Base-by-base conservation (phyloP, 768 basidiomycete genomes). In the Roridomyces roridus region DNA sequence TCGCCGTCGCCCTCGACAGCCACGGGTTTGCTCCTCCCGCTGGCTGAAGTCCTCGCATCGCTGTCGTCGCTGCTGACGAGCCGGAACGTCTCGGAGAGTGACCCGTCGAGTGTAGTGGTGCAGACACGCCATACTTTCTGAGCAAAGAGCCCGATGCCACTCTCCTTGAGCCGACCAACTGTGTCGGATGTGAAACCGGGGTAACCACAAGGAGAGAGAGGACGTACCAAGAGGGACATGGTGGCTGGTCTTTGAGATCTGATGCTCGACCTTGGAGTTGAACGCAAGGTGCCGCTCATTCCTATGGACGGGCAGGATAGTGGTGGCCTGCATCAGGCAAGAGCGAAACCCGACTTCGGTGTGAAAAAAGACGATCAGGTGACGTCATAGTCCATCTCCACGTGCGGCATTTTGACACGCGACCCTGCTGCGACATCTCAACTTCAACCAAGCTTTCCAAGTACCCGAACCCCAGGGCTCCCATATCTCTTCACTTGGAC, bases 41-140 rank as follows among this genome's bases (percentile, higher is more conserved):
- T 62, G 5, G 56, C 52, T 2, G 61, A 62, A 29, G 61, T 55
- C 5, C 48, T 21, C 9, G 44, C 56, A 37, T 62, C 60, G 18
- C 61, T 62, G 53, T 63, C 64, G 47, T 60, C 55, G 39, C 59
- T 61, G 48, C 59, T 55, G n/a, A 64, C 63, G 18, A 64, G 59
- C 39, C 49, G 57, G 59, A 64, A 64, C 0, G 63, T 64, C 6
- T 64, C 63, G 51, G 59, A 61, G 29, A 64, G 55, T 15, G 55
- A 57, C 2, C 63, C 63, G 40, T 64, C 63, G 34, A 46, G 46
- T 4, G 47, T 64, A 12, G 55, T 61, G 24, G 63, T 64, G 56
- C 63, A 64, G 40, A 64, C 25, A 25, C 56, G 31, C 63, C 63
- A 64, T 21, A 61, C 12, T n/a, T 51, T 50, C 12, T 46, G 31